These are phyloP conservation scores for Amanita thiersii DNA, from an alignment of 768 basidiomycete genomes.

Conservation along the genomic window DNA sequence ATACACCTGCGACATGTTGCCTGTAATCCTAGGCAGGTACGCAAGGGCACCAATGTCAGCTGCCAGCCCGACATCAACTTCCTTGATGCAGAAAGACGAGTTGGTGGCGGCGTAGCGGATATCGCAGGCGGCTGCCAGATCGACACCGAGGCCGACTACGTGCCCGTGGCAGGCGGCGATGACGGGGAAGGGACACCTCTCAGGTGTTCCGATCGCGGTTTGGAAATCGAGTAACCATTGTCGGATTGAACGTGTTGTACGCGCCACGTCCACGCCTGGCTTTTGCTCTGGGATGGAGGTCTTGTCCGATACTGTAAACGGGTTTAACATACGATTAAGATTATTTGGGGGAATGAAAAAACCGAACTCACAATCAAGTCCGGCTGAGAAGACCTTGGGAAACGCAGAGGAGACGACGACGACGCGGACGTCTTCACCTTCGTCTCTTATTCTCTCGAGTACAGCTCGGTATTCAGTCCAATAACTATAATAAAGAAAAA, in stretches of 20 bases:
- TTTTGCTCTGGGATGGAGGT: slow-evolving; percentile 18
- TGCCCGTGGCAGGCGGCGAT: slow-evolving; percentile 76
- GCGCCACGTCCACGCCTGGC: slow-evolving; percentile 37
- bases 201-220: slow-evolving; percentile 56
- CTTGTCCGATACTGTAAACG: slow-evolving; percentile 19
- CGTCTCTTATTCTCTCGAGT: slow-evolving; percentile 48
- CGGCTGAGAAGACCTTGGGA: slow-evolving; percentile 75
- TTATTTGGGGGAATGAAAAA: background rate
- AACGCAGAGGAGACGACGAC: slow-evolving; percentile 66
- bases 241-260: slow-evolving; percentile 41
- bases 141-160: slow-evolving; percentile 70
- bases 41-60: slow-evolving; percentile 86
- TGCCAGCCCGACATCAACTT: slow-evolving; percentile 82
- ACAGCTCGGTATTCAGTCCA: slow-evolving; percentile 63
- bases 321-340: background rate
- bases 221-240: slow-evolving; percentile 56
- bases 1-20: slow-evolving; percentile 61
- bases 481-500: slow-evolving; percentile 37
- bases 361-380: slow-evolving; percentile 58
- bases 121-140: slow-evolving; percentile 70
- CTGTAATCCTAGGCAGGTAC: slow-evolving; percentile 68
- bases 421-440: slow-evolving; percentile 49
- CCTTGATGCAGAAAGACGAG: slow-evolving; percentile 66
- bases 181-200: slow-evolving; percentile 68
- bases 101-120: slow-evolving; percentile 65